phyloP scores from a whole-genome alignment of 495 filamentous ascomycete species.

The Penicillium cinerascens region DNA sequence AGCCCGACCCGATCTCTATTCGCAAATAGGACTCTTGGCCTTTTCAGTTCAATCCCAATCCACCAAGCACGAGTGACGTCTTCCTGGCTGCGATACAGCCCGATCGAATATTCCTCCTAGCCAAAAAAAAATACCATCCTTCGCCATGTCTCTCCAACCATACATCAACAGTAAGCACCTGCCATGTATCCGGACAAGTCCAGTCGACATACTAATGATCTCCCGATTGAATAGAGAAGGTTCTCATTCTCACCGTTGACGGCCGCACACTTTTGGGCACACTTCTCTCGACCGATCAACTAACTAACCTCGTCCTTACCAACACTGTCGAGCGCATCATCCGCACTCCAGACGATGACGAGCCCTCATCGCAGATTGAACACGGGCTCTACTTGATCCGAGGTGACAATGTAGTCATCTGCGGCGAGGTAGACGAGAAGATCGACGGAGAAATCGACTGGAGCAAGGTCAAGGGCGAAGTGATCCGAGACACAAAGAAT shows the following conservation, averaged over 20 bases:
- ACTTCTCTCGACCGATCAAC: constrained; percentile 83
- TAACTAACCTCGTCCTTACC: constrained; percentile 86
- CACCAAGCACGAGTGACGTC: neutral
- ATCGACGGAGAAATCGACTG: constrained; percentile 88
- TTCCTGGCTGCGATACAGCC: neutral
- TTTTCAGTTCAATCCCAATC: neutral
- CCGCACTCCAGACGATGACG: constrained; percentile 72
- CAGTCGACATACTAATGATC: constrained; percentile 22
- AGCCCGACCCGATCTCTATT: neutral
- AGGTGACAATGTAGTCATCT: constrained; percentile 91
- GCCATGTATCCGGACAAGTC: neutral
- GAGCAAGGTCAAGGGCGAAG: constrained; percentile 79
- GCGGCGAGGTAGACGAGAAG: constrained; percentile 84
- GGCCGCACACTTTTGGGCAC: constrained; percentile 83
- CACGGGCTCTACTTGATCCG: constrained; percentile 90
- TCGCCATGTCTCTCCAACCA: constrained; percentile 59
- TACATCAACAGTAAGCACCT: constrained; percentile 61
- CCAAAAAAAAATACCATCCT: neutral
- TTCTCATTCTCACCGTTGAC: constrained; percentile 87
- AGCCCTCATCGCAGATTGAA: constrained; percentile 73
- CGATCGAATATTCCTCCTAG: neutral
- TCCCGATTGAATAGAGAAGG: constrained; percentile 62
- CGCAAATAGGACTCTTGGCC: neutral
- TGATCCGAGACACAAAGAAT: constrained; percentile 81
- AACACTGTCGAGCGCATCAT: constrained; percentile 89